Conservation (phyloP, 192 early-diverging fungal genomes). For the Entophlyctis helioformis region DNA sequence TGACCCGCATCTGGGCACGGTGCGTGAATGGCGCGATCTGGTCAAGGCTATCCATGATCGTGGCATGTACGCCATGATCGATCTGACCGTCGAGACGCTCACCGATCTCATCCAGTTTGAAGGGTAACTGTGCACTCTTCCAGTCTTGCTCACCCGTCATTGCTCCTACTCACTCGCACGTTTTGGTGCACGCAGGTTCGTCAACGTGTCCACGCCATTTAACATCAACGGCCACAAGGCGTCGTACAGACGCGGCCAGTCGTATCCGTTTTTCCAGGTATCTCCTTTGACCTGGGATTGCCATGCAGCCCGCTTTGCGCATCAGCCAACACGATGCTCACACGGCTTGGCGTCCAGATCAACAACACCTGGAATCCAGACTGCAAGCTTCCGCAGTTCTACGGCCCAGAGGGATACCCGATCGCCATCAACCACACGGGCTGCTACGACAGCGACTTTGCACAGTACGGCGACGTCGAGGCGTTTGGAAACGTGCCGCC, state of each 20-base stretch:
- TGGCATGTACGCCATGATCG: constrained; percentile 3
- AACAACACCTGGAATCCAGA: constrained; percentile 2
- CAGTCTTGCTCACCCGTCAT: too few relatives aligned
- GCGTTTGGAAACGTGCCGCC: background rate
- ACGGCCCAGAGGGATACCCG: background rate
- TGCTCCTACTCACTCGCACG: too few relatives aligned
- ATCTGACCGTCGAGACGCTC: constrained; percentile 1
- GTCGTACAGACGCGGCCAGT: too few relatives aligned
- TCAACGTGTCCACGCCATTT: background rate
- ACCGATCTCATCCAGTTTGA: constrained; percentile 2
- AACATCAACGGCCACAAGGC: background rate
- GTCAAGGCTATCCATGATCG: background rate
- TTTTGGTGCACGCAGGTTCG: too few relatives aligned
- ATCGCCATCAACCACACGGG: background rate
- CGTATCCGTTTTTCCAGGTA: too few relatives aligned
- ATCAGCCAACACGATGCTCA: background rate
- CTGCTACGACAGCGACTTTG: constrained; percentile 6
- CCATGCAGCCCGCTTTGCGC: too few relatives aligned
- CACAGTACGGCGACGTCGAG: constrained; percentile 7
- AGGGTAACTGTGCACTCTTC: too few relatives aligned
- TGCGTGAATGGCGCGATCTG: constrained; percentile 1
- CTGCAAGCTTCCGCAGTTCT: constrained; percentile 5
- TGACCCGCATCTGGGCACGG: constrained; percentile 3
- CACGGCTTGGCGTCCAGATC: background rate
- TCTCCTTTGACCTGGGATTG: too few relatives aligned